Percentiles rank a stretch among this genome's conserved stretches.
phyloP scores from a whole-genome alignment of 257 asterid species.

The Linderniella brevidens region DNA sequence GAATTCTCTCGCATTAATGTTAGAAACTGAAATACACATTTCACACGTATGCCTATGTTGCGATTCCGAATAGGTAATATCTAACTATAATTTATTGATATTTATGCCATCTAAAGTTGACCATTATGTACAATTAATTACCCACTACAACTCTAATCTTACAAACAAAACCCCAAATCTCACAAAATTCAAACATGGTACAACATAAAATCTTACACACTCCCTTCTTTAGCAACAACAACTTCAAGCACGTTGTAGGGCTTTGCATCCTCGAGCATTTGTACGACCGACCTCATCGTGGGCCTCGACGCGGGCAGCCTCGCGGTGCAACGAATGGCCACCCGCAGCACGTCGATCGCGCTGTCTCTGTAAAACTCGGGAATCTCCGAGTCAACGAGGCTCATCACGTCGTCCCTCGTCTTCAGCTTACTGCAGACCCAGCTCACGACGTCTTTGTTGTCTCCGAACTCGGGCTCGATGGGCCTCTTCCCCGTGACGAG shows the following conservation, averaged over 20 bases:
- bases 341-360: constrained; percentile 51
- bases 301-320: constrained; percentile 69
- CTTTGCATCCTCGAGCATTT: constrained; percentile 59
- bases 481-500: constrained; percentile 78
- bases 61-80: too few species aligned
- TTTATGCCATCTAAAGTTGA: too few species aligned
- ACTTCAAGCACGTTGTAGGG: constrained; percentile 11
- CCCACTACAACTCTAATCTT: too few species aligned
- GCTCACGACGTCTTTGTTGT: constrained; percentile 50
- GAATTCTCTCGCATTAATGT: too few species aligned
- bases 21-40: too few species aligned
- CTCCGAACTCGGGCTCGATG: constrained; percentile 65
- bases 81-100: too few species aligned
- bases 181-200: too few species aligned
- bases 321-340: constrained; percentile 72
- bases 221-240: too few species aligned
- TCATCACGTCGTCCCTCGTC: constrained; percentile 39
- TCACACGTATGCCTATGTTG: too few species aligned
- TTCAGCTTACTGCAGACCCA: constrained; percentile 66
- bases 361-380: constrained; percentile 32
- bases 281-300: constrained; percentile 70
- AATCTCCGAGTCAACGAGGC: constrained; percentile 46
- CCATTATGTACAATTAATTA: too few species aligned
- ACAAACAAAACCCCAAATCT: too few species aligned
- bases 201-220: too few species aligned